Base-by-base conservation (phyloP, 192 early-diverging fungal species). In the Geosiphon pyriformis region DNA sequence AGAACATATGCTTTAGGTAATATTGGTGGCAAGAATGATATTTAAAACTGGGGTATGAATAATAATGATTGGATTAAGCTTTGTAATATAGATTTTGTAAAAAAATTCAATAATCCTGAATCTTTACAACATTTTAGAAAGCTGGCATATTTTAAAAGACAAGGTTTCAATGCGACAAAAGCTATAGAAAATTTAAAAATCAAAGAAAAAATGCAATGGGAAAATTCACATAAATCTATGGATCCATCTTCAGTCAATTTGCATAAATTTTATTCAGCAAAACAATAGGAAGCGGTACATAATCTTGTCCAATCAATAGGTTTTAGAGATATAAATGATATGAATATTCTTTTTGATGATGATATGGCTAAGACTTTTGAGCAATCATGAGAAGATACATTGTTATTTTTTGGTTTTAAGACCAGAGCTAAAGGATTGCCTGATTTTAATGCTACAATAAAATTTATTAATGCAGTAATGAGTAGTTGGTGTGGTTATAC, bases 101-200 rank as follows among this genome's bases (percentile, higher is more conserved):
- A 61, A 61, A 61, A 27, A 62, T 50, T 49, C 25, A 62, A 62
- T 62, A 62, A 30, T 62, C 46, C 60, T 62, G 12, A 62, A 62
- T n/a, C 60, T 62, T 62, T 62, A 62, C 26, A 48, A 47, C 26
- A 62, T 12, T 62, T 62, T 62, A 62, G 37, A 27, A 62, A 46
- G 20, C 47, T 62, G 42, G 60, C 26, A 62, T 62, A 49, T 62
- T 62, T 62, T 46, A 29, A 27, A 62, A 62, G 60, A 62, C 46
- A 62, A 62, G 60, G 60, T 62, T 48, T 26, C 8, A 48, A 62
- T 47, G 46, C 26, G 49, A 61, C 22, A 61, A 61, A 61, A 27
- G 4, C 10, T 48, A 47, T 61, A 61, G 42, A 61, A 61, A 46
- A 46, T 42, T n/a, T 61, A 48, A 48, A 61, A 61, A 47, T 27